Percentiles rank a stretch among this genome's conserved stretches.
These are phyloP conservation scores for Solanum hybrid DNA, from an alignment of 305 asterid genomes.

Conservation along the genomic window DNA sequence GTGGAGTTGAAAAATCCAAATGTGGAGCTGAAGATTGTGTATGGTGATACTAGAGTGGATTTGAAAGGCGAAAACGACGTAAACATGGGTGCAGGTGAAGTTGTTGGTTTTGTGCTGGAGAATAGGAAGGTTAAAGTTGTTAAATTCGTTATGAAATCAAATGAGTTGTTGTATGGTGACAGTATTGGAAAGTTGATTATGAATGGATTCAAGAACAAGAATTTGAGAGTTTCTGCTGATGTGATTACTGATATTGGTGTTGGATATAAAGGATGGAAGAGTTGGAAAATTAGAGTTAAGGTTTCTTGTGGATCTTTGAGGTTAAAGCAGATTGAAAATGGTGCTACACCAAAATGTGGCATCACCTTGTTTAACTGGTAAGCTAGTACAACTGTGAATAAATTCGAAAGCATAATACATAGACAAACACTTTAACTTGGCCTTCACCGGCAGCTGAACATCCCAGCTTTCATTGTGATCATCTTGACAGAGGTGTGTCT, in stretches of 20 bases:
- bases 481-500: background rate
- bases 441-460: background rate
- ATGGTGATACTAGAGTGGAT: conserved; percentile 14
- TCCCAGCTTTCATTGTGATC: background rate
- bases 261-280: conserved; percentile 15
- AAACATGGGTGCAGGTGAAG: conserved; percentile 24
- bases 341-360: conserved; percentile 25
- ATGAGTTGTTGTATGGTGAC: conserved; percentile 7
- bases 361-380: conserved; percentile 30
- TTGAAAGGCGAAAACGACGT: conserved; percentile 7
- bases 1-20: conserved; percentile 37
- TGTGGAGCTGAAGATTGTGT: conserved; percentile 21
- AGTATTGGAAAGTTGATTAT: conserved; percentile 16
- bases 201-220: conserved; percentile 26
- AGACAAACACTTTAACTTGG: background rate
- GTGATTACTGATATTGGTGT: conserved; percentile 31
- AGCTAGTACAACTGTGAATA: background rate
- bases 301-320: conserved; percentile 28
- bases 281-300: conserved; percentile 15
- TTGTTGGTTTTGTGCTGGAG: conserved; percentile 35
- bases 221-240: conserved; percentile 23
- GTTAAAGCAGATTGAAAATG: conserved; percentile 18
- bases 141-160: conserved; percentile 13
- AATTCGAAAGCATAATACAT: background rate
- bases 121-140: conserved; percentile 21